Evolutionary conservation across 2,329 filamentous ascomycete genomes (phyloP), one percentile per base, ranked within the genome.

Genomic region (Dactylellina leptospora): DNA sequence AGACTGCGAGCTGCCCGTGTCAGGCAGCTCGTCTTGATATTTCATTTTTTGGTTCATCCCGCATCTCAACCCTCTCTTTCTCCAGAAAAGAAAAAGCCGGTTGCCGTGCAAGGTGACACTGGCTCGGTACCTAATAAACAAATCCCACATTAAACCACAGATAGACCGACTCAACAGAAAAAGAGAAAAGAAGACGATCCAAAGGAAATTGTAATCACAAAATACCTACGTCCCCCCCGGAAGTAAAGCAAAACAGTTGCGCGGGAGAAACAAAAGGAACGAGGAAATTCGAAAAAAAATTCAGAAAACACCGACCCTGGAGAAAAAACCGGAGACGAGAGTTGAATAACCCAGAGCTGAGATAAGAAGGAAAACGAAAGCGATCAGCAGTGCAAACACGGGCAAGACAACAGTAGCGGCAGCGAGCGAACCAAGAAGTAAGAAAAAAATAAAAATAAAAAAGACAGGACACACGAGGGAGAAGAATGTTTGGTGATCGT

Each of bases 261-360:
- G 40, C 55, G 42, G 16, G 28, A 60, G 36, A 54, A n/a, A 38
- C 25, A 36, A 38, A 47, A 40, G 3, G 11, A 16, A 40, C 36
- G 6, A n/a, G 36, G 23, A 44, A 42, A 18, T n/a, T n/a, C 13
- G 28, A 27, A 22, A 60, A 47, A 59, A 59, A 45, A 30, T 33
- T 44, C 44, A 60, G 18, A 53, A 47, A 72, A 72, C 68, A 64
- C 68, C 68, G 59, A 72, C 68, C 68, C 59, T 64, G 59, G 47
- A 38, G 47, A 70, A 23, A 59, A 70, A 61, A 55, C 56, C 45
- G 62, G 62, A 62, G 64, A 42, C 40, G 56, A 58, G 45, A 48
- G 48, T 64, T 51, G 18, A 68, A 59, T 18, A 36, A 42, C n/a
- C 27, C 38, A 50, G 9, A 40, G 55, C n/a, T 2, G 23, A 47